Conservation (phyloP, 768 basidiomycete species). For the Suillus paluster region DNA sequence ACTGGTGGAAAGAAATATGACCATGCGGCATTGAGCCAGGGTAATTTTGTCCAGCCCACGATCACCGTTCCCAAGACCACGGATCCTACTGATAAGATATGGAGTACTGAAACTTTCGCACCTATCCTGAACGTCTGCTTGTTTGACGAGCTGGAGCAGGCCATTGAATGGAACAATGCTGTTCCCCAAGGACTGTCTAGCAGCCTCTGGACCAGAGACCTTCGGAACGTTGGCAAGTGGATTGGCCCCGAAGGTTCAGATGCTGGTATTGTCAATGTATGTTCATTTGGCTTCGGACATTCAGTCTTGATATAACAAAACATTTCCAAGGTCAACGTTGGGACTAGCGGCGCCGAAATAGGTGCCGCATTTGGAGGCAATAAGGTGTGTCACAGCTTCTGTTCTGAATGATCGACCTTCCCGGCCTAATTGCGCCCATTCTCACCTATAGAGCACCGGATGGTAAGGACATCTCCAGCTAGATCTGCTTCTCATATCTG, state of each 20-base stretch:
- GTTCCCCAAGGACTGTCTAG: conserved; percentile 93
- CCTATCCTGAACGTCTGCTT: conserved; percentile 87
- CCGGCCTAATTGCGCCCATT: conserved; percentile 18
- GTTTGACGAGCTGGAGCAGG: conserved; percentile 86
- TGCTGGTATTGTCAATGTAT: conserved; percentile 89
- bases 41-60: conserved; percentile 91
- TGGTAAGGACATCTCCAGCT: conserved; percentile 53
- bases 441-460: conserved; percentile 67
- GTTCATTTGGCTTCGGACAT: conserved; percentile 27
- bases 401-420: conserved; percentile 18
- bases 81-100: conserved; percentile 59
- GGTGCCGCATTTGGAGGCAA: conserved; percentile 94
- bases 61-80: conserved; percentile 70
- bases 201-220: conserved; percentile 87
- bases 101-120: conserved; percentile 85
- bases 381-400: conserved; percentile 56
- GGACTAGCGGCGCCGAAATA: conserved; percentile 73
- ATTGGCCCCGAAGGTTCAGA: conserved; percentile 90
- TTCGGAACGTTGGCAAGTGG: conserved; percentile 88
- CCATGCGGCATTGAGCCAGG: conserved; percentile 55
- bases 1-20: conserved; percentile 68
- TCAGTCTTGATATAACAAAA: conserved; percentile 7
- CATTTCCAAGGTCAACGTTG: conserved; percentile 59
- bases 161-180: conserved; percentile 88
- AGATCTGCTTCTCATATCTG: conserved; percentile 15